phyloP scores from a whole-genome alignment of 2,329 filamentous ascomycete genomes.

The Cyclaneusma minus region DNA sequence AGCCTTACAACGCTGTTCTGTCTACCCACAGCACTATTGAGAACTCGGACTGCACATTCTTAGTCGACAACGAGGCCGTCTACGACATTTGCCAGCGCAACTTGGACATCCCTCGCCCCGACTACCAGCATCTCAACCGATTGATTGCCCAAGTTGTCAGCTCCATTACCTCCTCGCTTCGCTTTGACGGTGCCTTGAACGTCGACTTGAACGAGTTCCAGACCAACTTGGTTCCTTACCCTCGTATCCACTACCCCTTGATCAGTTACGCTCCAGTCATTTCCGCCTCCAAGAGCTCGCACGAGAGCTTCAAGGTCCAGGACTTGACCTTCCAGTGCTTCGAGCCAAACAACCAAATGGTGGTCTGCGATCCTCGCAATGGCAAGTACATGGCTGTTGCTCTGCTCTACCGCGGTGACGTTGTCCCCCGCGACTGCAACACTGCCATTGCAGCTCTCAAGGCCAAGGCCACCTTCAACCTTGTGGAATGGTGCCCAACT shows the following conservation, averaged over 20 bases:
- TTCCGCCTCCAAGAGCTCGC: slow-evolving; percentile 41
- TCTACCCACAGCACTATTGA: slow-evolving; percentile 44
- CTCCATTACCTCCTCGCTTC: slow-evolving; percentile 48
- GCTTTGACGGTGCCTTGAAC: slow-evolving; percentile 51
- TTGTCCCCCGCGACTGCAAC: slow-evolving; percentile 45
- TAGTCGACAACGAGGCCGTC: slow-evolving; percentile 54
- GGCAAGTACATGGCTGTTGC: slow-evolving; percentile 57
- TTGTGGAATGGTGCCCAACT: slow-evolving; percentile 55
- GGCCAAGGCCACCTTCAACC: slow-evolving; percentile 46
- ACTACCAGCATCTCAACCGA: slow-evolving; percentile 49
- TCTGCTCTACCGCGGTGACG: slow-evolving; percentile 50
- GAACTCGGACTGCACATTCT: slow-evolving; percentile 52
- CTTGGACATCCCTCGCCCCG: slow-evolving; percentile 46
- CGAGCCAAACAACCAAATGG: slow-evolving; percentile 56
- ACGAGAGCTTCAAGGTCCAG: slow-evolving; percentile 51
- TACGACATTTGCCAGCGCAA: slow-evolving; percentile 53
- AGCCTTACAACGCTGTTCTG: slow-evolving; percentile 51
- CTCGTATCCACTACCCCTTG: slow-evolving; percentile 51
- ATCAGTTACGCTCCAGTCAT: slow-evolving; percentile 51
- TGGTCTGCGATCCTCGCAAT: slow-evolving; percentile 48
- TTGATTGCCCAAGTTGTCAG: slow-evolving; percentile 53
- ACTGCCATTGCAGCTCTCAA: slow-evolving; percentile 45
- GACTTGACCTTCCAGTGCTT: slow-evolving; percentile 52
- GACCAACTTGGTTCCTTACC: slow-evolving; percentile 53
- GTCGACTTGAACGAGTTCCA: slow-evolving; percentile 57